Evolutionary conservation across 441 rosid genomes (phyloP).

Genomic region (Erysimum cheiri): DNA sequence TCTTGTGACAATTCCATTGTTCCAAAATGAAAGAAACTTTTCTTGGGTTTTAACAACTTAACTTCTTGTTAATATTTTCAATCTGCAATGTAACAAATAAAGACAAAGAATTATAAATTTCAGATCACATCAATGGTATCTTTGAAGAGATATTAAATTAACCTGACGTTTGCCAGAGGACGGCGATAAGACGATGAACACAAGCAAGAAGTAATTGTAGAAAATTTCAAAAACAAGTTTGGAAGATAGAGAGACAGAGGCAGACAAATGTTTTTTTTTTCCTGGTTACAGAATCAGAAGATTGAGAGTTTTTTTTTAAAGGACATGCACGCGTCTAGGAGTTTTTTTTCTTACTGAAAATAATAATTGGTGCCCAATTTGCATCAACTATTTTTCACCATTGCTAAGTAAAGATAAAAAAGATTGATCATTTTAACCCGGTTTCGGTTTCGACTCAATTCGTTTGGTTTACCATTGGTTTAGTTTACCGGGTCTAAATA

Average conservation of each 20-base stretch:
- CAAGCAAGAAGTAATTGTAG: constrained; percentile 34
- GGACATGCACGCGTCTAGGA: constrained; percentile 42
- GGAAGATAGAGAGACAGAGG: too few species aligned
- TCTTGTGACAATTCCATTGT: constrained; percentile 43
- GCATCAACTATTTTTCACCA: constrained; percentile 44
- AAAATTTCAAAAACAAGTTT: not conserved
- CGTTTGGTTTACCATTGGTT: constrained; percentile 19
- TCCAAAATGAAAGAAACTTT: not conserved
- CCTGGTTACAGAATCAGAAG: constrained; percentile 6
- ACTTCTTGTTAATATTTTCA: constrained; percentile 15
- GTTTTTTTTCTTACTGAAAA: constrained; percentile 7
- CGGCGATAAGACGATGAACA: constrained; percentile 37
- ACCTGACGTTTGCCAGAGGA: constrained; percentile 27
- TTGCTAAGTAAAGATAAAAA: constrained; percentile 37
- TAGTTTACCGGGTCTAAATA: constrained; percentile 18
- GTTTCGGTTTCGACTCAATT: constrained; percentile 1
- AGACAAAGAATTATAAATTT: not conserved
- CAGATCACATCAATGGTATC: not conserved
- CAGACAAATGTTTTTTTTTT: not conserved
- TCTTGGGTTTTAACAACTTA: constrained; percentile 2
- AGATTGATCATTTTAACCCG: constrained; percentile 4
- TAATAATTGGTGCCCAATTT: constrained; percentile 20
- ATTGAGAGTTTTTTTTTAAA: constrained; percentile 30
- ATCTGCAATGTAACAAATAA: constrained; percentile 19
- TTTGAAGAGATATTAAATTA: constrained; percentile 12